Evolutionary conservation across 495 filamentous ascomycete genomes (phyloP).

Genomic region (Cercophora samala): DNA sequence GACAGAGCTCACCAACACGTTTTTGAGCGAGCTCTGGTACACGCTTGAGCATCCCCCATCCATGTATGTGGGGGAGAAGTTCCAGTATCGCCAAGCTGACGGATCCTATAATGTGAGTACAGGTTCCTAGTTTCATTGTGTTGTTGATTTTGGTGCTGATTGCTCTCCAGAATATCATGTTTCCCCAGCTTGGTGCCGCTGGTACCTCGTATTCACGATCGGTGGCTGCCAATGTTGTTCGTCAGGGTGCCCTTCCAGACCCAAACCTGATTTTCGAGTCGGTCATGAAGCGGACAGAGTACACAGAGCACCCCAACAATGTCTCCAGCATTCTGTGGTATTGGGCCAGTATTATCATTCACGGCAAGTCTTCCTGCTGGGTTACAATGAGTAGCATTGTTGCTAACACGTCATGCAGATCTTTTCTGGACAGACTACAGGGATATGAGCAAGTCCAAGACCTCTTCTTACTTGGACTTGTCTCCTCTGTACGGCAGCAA

Average conservation of each 20-base stretch:
- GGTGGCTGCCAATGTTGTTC: conserved; percentile 60
- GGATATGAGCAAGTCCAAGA: conserved; percentile 57
- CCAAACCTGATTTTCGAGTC: conserved; percentile 75
- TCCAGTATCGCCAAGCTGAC: conserved; percentile 66
- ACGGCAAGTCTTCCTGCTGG: conserved; percentile 41
- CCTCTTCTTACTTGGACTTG: conserved; percentile 83
- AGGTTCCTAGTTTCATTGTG: neutral
- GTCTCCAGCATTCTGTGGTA: conserved; percentile 89
- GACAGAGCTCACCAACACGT: conserved; percentile 62
- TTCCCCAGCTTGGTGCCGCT: conserved; percentile 45
- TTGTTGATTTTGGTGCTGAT: neutral
- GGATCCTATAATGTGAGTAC: conserved; percentile 56
- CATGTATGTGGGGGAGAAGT: conserved; percentile 61
- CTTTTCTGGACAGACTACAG: conserved; percentile 42
- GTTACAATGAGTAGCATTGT: neutral
- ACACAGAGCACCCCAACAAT: conserved; percentile 57
- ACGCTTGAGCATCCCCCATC: conserved; percentile 55
- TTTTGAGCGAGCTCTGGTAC: conserved; percentile 69
- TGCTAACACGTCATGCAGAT: conserved; percentile 19
- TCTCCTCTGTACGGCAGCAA: conserved; percentile 84
- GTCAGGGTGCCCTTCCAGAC: conserved; percentile 66
- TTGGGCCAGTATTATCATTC: conserved; percentile 84
- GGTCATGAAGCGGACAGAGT: conserved; percentile 48
- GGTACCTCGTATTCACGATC: conserved; percentile 67
- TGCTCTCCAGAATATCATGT: conserved; percentile 38